These are phyloP conservation scores for Colletotrichum sansevieriae DNA, from an alignment of 2,329 filamentous ascomycete species.

Conservation along the genomic window DNA sequence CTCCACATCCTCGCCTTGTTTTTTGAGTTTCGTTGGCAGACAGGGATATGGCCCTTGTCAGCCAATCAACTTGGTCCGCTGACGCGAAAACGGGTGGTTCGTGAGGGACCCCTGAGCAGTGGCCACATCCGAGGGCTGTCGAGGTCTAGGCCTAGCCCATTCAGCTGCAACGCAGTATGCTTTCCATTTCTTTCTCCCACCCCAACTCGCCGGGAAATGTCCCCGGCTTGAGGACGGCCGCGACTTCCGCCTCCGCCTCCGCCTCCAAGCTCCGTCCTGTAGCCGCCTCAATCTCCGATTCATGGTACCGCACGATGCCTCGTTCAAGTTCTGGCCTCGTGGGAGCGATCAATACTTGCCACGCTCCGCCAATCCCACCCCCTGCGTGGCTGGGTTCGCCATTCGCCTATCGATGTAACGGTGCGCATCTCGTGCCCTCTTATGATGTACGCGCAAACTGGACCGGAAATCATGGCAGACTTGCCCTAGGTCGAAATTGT, in stretches of 20 bases:
- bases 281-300: neutral
- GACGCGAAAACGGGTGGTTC: constrained; percentile 2
- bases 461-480: neutral
- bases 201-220: neutral
- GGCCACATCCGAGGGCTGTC: neutral
- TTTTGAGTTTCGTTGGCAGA: constrained; percentile 24
- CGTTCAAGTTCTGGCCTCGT: no score
- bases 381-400: neutral
- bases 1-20: neutral
- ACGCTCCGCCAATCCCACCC: neutral
- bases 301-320: no score
- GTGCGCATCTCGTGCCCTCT: neutral
- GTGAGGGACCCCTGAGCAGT: neutral
- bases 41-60: neutral
- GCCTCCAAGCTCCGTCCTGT: neutral
- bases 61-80: neutral
- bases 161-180: neutral
- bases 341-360: neutral
- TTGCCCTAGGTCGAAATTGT: neutral
- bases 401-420: constrained; percentile 1
- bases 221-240: neutral
- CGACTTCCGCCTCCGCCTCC: neutral
- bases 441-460: neutral
- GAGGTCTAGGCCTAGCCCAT: neutral
- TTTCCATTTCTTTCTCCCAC: no score